These are phyloP conservation scores for Blakeslea trispora DNA, from an alignment of 371 early-diverging fungal genomes.

Conservation along the genomic window DNA sequence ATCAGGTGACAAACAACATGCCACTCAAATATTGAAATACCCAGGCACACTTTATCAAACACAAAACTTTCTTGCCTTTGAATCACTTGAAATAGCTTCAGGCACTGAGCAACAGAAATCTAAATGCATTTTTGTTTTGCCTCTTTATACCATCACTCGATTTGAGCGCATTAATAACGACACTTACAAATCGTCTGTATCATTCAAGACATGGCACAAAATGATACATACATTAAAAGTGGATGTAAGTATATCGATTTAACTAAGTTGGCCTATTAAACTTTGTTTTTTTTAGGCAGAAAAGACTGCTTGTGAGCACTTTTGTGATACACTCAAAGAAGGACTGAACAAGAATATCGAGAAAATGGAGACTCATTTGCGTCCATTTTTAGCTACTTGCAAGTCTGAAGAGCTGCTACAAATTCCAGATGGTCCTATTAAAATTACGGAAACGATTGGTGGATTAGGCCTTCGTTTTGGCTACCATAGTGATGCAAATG, in stretches of 20 bases:
- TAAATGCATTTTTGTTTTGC: conserved; percentile 54
- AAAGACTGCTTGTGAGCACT: conserved; percentile 30
- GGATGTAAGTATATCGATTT: conserved; percentile 27
- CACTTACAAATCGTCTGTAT: conserved; percentile 45
- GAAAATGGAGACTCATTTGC: conserved; percentile 69
- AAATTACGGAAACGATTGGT: conserved; percentile 35
- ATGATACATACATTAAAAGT: conserved; percentile 52
- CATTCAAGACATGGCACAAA: conserved; percentile 65
- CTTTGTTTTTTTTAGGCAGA: conserved; percentile 14
- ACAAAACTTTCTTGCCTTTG: conserved; percentile 80
- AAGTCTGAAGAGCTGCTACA: conserved; percentile 72
- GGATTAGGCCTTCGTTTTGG: conserved; percentile 88
- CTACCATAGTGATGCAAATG: conserved; percentile 79
- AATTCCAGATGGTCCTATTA: conserved; percentile 35
- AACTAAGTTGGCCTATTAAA: not conserved
- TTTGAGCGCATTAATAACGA: conserved; percentile 75
- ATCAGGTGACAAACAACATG: conserved; percentile 21
- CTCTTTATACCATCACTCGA: conserved; percentile 84
- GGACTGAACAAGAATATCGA: conserved; percentile 59
- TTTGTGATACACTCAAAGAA: conserved; percentile 52
- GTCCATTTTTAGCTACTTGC: conserved; percentile 78
- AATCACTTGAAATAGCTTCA: conserved; percentile 48
- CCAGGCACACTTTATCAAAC: conserved; percentile 80
- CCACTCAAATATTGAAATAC: conserved; percentile 16
- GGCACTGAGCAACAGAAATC: conserved; percentile 50